Percentiles rank a stretch among this genome's conserved stretches.
Evolutionary conservation across 768 basidiomycete genomes (phyloP).

Genomic region (Hypholoma fasciculare): DNA sequence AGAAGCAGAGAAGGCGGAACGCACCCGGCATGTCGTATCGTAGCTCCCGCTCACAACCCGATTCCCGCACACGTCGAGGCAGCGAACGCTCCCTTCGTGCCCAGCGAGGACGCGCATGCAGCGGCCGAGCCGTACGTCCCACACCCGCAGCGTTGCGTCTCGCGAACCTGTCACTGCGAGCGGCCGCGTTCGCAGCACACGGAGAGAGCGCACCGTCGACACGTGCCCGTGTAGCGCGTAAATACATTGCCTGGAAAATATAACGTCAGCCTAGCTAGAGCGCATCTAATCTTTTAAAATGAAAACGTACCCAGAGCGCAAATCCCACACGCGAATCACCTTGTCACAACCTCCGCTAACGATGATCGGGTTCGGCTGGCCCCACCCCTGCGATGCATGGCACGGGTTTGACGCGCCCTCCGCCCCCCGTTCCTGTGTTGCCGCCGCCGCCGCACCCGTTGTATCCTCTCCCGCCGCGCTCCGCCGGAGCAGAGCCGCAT

Average conservation of each 20-base stretch:
- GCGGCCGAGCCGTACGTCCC: conserved; percentile 87
- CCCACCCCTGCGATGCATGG: conserved; percentile 84
- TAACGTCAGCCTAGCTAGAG: neutral
- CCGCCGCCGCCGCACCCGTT: neutral
- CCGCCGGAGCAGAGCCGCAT: neutral
- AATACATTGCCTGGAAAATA: conserved; percentile 53
- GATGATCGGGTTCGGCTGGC: conserved; percentile 78
- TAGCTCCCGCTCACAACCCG: conserved; percentile 91
- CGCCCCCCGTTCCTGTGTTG: conserved; percentile 4
- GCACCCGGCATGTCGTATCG: conserved; percentile 81
- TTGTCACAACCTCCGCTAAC: conserved; percentile 96
- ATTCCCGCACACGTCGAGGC: conserved; percentile 85
- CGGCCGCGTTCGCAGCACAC: conserved; percentile 83
- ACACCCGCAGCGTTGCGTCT: conserved; percentile 83
- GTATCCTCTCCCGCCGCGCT: neutral
- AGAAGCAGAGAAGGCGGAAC: conserved; percentile 11
- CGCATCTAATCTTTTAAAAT: neutral
- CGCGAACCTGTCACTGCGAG: conserved; percentile 90
- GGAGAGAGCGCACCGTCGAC: conserved; percentile 89
- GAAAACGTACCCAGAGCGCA: conserved; percentile 70
- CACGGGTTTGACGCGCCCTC: conserved; percentile 21
- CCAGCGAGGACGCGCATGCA: conserved; percentile 68
- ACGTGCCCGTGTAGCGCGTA: conserved; percentile 83
- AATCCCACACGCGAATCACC: conserved; percentile 90
- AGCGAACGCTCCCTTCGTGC: conserved; percentile 81